A percentile compares a stretch with the other conserved stretches of the same genome.
Evolutionary conservation across 1,139 yeast genomes (phyloP).

Genomic region (Pichia sp.): DNA sequence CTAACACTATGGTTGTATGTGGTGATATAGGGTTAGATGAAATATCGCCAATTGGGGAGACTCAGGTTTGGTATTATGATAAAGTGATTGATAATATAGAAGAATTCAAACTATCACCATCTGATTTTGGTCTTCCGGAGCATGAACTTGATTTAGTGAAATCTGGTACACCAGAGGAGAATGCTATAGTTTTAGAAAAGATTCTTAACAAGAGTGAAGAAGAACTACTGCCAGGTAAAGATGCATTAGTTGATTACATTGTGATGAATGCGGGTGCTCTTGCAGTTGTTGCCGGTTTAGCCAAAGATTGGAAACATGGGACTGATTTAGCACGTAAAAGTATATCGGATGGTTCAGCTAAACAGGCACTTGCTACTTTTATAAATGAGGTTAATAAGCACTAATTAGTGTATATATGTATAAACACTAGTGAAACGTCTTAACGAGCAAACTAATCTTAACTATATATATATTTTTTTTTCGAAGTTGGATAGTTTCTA

Average conservation of each 20-base stretch:
- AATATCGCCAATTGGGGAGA: conserved; percentile 78
- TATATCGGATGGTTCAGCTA: conserved; percentile 61
- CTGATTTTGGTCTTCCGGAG: conserved; percentile 73
- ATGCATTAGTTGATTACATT: conserved; percentile 80
- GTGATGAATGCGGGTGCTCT: conserved; percentile 81
- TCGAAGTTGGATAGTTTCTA: too few species aligned
- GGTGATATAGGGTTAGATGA: conserved; percentile 90
- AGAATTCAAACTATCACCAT: conserved; percentile 44
- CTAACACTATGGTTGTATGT: conserved; percentile 75
- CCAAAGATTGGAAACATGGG: conserved; percentile 67
- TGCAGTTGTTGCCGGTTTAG: conserved; percentile 68
- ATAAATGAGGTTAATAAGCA: conserved; percentile 35
- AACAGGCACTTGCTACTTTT: conserved; percentile 50
- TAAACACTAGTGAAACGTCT: too few species aligned
- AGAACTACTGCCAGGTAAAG: conserved; percentile 29
- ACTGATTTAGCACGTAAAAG: conserved; percentile 65
- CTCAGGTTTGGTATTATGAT: conserved; percentile 71
- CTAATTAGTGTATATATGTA: too few species aligned
- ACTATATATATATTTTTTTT: too few species aligned
- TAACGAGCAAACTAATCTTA: too few species aligned
- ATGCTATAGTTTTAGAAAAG: conserved; percentile 56
- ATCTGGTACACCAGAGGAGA: conserved; percentile 82
- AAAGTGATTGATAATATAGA: conserved; percentile 36
- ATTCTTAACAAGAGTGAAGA: conserved; percentile 33
- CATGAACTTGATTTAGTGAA: conserved; percentile 61